Base-by-base conservation (phyloP, 1,284 basidiomycete genomes). In the Naganishia albida region DNA sequence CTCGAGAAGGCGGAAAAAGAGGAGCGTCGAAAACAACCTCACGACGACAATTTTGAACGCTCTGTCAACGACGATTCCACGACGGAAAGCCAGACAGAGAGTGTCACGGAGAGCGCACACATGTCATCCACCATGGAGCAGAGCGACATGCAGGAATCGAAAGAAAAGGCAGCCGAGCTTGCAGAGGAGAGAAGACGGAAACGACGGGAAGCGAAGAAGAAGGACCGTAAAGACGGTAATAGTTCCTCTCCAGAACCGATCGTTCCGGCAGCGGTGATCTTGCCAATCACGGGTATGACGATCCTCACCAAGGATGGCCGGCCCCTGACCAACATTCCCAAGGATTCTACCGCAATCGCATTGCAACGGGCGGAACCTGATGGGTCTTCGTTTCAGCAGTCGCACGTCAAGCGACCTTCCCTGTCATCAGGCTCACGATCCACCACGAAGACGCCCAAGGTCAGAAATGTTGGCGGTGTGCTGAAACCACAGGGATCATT, bases 401-500 rank as follows among this genome's bases (percentile, higher is more conserved):
- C 16, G 18, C 34, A 34, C 10, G 28, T 10, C 2, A 26, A 43
- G 12, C 42, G n/a, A 1, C 12, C 39, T 18, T 26, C 44, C 3
- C 26, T 18, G 18, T 50, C 46, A 4, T 50, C 57, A 10, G 34
- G 57, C 3, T 50, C 57, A 16, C 7, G 3, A 3, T 53, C 51
- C 16, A 23, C 38, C 7, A 25, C 18, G 2, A 28, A 30, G 18
- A 34, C 28, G 28, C 56, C 64, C n/a, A 46, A 44, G 18, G 20
- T 60, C 12, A 46, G 43, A 34, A 65, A 65, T 43, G 3, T 12
- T 20, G 64, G 56, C 12, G 26, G 44, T 13, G 43, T 39, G 0
- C 42, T 65, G 8, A 55, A 49, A 7, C 64, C 64, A 10, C 64
- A 65, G 20, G 64, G 64, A 30, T 51, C 64, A 8, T 65, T 59